A percentile compares a stretch with the other conserved stretches of the same genome.
Evolutionary conservation across 805 yeast genomes (phyloP).

Genomic region (Starmerella vitae): DNA sequence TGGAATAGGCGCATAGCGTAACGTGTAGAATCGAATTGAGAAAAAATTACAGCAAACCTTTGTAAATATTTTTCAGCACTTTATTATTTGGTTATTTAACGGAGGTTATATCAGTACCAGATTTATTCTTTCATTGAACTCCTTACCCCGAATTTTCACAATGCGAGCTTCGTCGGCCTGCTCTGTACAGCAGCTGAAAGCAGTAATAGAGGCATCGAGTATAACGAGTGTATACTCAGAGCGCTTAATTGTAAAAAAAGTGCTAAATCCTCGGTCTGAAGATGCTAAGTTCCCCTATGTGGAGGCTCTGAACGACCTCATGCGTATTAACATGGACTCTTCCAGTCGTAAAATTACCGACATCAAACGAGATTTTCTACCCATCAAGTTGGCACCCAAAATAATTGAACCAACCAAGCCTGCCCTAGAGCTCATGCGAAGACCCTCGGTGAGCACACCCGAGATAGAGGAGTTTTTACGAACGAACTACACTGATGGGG

Average conservation of each 20-base stretch:
- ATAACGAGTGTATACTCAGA: slow-evolving; percentile 2
- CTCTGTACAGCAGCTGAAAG: neutral
- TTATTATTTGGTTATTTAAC: too few species aligned
- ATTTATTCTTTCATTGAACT: too few species aligned
- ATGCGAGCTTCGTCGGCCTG: too few species aligned
- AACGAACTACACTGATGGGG: slow-evolving; percentile 10
- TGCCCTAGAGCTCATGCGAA: slow-evolving; percentile 10
- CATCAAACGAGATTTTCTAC: neutral
- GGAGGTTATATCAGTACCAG: too few species aligned
- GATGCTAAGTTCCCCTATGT: slow-evolving; percentile 6
- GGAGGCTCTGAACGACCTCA: slow-evolving; percentile 1
- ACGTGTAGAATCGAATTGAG: too few species aligned
- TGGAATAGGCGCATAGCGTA: too few species aligned
- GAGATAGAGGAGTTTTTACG: slow-evolving; percentile 20
- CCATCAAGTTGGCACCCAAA: neutral
- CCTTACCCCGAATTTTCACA: too few species aligned
- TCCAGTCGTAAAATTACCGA: neutral
- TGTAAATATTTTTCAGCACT: too few species aligned
- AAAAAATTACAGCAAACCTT: too few species aligned
- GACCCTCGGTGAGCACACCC: slow-evolving; percentile 15
- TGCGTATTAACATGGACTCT: neutral
- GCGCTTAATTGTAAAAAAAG: neutral
- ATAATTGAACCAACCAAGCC: slow-evolving; percentile 3
- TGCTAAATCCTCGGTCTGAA: slow-evolving; percentile 1
- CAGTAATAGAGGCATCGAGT: neutral